phyloP scores from a whole-genome alignment of 2,329 filamentous ascomycete genomes.

The Colletotrichum limetticola region DNA sequence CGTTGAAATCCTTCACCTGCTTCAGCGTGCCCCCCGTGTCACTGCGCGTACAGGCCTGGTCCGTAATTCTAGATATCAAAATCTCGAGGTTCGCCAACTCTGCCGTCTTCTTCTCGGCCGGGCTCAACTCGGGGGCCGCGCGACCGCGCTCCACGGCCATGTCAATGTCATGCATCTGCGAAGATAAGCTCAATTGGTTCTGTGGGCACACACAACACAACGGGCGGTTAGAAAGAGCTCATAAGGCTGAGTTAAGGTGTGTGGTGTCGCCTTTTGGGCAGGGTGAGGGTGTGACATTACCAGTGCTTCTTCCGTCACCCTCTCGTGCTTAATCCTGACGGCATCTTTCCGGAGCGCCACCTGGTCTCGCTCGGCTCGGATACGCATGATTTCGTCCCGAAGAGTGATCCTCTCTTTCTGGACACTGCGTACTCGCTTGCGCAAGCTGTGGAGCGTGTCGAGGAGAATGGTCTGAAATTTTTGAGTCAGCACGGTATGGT shows the following conservation, averaged over 20 bases:
- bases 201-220: constrained; percentile 22
- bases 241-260: constrained; percentile 9
- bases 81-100: constrained; percentile 69
- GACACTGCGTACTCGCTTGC: constrained; percentile 66
- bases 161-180: constrained; percentile 71
- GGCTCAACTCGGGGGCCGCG: constrained; percentile 57
- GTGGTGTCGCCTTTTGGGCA: background rate
- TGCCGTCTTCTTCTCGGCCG: constrained; percentile 57
- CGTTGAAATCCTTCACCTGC: constrained; percentile 71
- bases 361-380: constrained; percentile 70
- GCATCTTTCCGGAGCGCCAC: constrained; percentile 72
- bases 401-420: constrained; percentile 67
- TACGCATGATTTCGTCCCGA: constrained; percentile 68
- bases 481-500: constrained; percentile 3
- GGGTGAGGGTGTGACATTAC: constrained; percentile 49
- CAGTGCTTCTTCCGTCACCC: constrained; percentile 60
- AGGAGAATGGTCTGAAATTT: constrained; percentile 63
- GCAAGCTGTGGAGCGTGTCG: constrained; percentile 67
- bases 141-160: constrained; percentile 63
- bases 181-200: constrained; percentile 65
- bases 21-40: constrained; percentile 63
- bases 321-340: constrained; percentile 69
- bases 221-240: constrained; percentile 14
- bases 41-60: constrained; percentile 62
- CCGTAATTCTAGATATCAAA: constrained; percentile 63